Evolutionary conservation across 352 stramenopile species (phyloP).

Genomic region (Globisporangium paroecandrum): DNA sequence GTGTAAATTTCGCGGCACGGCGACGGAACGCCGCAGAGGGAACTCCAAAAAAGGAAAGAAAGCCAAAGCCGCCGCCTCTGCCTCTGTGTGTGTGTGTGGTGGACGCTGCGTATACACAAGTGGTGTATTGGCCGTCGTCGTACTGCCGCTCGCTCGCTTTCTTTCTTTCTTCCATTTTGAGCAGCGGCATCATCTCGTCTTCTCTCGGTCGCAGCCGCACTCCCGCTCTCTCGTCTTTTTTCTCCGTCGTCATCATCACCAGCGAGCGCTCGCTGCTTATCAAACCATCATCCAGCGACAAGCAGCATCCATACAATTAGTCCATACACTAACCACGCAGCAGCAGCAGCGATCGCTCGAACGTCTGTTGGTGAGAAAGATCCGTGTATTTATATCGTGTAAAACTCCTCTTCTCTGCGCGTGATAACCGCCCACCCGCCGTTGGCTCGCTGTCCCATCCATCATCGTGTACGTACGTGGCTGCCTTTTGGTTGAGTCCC

Average conservation of each 20-base stretch:
- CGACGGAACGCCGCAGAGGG: slow-evolving; percentile 6
- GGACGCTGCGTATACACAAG: neutral
- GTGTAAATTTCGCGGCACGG: slow-evolving; percentile 14
- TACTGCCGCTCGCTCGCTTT: neutral
- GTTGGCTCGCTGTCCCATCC: slow-evolving; percentile 2
- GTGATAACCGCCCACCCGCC: neutral
- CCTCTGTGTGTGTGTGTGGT: neutral
- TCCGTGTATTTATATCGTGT: slow-evolving; percentile 10
- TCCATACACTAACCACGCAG: neutral
- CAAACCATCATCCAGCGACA: neutral
- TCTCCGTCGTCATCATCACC: neutral
- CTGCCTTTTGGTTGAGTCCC: no score
- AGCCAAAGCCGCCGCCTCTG: neutral
- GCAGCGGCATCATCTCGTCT: neutral
- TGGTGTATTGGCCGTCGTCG: neutral
- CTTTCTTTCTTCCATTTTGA: neutral
- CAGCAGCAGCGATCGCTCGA: no score
- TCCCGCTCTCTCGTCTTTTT: neutral
- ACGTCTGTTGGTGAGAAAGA: neutral
- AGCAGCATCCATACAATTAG: neutral
- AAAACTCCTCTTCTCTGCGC: slow-evolving; percentile 2
- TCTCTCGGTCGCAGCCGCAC: neutral
- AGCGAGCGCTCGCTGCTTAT: neutral
- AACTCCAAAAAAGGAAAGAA: slow-evolving; percentile 13
- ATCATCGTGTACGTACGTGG: neutral